Conservation (phyloP, 208 protist genomes). For the Leishmania major region DNA sequence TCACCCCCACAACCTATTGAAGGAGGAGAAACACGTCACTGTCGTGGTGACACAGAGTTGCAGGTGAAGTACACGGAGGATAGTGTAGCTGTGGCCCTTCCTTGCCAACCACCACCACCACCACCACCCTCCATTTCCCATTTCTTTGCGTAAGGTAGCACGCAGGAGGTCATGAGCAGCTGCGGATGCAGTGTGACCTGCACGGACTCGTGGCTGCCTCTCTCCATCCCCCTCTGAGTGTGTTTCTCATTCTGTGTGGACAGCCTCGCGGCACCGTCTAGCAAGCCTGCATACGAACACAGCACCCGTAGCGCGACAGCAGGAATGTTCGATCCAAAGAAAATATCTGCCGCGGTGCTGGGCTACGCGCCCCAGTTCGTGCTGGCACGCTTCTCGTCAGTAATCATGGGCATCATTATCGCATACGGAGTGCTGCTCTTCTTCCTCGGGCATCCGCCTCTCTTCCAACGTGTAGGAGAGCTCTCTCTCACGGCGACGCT, state of each 20-base stretch:
- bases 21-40: not conserved
- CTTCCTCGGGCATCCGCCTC: constrained; percentile 42
- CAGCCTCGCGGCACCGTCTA: not conserved
- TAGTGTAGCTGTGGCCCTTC: not conserved
- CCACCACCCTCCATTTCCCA: not conserved
- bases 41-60: not conserved
- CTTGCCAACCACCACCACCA: not conserved
- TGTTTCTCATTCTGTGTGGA: not conserved
- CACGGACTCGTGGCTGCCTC: not conserved
- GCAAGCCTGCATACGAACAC: not conserved
- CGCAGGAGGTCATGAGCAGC: not conserved
- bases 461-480: constrained; percentile 48
- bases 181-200: not conserved
- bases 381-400: constrained; percentile 46
- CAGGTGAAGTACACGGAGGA: not conserved
- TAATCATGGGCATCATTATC: constrained; percentile 56
- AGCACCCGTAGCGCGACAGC: not conserved
- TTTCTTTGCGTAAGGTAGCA: not conserved
- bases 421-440: constrained; percentile 59
- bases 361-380: constrained; percentile 49
- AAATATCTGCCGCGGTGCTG: constrained; percentile 34
- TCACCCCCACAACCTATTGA: not conserved
- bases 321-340: constrained; percentile 34
- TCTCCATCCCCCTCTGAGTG: not conserved
- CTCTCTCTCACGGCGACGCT: constrained; percentile 30